Evolutionary conservation across 495 filamentous ascomycete genomes (phyloP).

Genomic region (Penicillium mononematosum): DNA sequence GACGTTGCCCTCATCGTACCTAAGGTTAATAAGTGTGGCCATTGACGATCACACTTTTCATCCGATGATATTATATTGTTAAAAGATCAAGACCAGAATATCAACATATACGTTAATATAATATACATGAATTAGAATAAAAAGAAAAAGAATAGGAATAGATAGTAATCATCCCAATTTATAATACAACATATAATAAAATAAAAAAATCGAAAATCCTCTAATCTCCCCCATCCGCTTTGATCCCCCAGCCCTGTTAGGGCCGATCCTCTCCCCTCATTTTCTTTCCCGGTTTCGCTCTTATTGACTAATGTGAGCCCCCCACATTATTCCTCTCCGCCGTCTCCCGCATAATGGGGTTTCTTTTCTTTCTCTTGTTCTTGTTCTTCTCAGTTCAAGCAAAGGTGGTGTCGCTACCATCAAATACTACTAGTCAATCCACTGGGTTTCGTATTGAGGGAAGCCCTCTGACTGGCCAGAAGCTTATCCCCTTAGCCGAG

Average conservation of each 20-base stretch:
- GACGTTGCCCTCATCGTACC: no score
- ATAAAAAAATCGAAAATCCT: not conserved
- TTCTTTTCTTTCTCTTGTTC: slow-evolving; percentile 17
- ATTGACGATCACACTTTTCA: no score
- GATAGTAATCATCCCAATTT: no score
- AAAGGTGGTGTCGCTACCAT: slow-evolving; percentile 30
- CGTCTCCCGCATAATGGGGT: slow-evolving; percentile 34
- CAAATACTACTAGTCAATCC: slow-evolving; percentile 29
- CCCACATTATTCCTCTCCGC: slow-evolving; percentile 28
- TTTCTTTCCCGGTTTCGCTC: slow-evolving; percentile 23
- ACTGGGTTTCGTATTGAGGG: slow-evolving; percentile 28
- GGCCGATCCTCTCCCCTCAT: slow-evolving; percentile 25
- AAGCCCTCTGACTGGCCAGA: slow-evolving; percentile 19
- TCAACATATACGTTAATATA: no score
- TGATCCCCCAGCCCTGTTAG: slow-evolving; percentile 22
- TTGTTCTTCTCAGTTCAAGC: slow-evolving; percentile 22
- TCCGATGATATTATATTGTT: no score
- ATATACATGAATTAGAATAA: no score
- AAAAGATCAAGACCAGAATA: no score
- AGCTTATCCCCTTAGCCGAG: slow-evolving; percentile 34
- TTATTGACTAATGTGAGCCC: slow-evolving; percentile 35
- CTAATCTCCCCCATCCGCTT: slow-evolving; percentile 14
- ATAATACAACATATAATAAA: not conserved
- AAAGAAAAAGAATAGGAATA: no score
- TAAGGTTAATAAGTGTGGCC: no score